A percentile compares a stretch with the other conserved stretches of the same genome.
Evolutionary conservation across 768 basidiomycete species (phyloP).

Genomic region (Cystobasidiopsis lactophilus): DNA sequence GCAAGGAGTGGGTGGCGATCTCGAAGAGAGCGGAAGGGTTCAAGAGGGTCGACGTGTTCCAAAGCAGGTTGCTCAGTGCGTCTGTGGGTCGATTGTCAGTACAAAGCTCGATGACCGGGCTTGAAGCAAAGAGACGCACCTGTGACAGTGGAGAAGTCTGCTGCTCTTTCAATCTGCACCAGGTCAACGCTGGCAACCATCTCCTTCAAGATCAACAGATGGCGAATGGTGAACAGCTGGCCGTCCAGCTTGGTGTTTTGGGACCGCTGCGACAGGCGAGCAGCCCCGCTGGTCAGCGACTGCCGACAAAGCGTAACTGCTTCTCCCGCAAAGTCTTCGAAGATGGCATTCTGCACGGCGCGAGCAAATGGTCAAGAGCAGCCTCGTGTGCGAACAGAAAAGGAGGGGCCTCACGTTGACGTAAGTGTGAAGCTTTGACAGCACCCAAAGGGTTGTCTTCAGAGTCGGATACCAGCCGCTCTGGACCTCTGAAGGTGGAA

Average conservation of each 20-base stretch:
- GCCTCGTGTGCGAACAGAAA: not conserved
- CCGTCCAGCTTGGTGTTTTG: constrained; percentile 41
- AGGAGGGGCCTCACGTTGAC: constrained; percentile 44
- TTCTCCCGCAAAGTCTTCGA: constrained; percentile 89
- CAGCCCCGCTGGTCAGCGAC: constrained; percentile 52
- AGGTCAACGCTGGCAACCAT: constrained; percentile 54
- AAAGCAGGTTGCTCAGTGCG: constrained; percentile 4
- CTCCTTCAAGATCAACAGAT: constrained; percentile 79
- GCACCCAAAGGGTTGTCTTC: constrained; percentile 69
- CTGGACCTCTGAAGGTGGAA: constrained; percentile 48
- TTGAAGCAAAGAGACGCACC: constrained; percentile 26
- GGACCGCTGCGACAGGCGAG: constrained; percentile 33
- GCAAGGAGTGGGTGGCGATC: constrained; percentile 11
- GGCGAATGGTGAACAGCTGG: constrained; percentile 67
- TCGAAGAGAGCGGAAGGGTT: constrained; percentile 15
- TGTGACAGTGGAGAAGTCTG: constrained; percentile 35
- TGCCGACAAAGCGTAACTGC: constrained; percentile 59
- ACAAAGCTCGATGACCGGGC: no score
- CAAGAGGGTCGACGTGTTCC: constrained; percentile 9
- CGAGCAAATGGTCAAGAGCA: not conserved
- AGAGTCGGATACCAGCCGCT: constrained; percentile 85
- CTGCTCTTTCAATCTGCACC: constrained; percentile 31
- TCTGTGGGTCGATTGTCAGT: not conserved
- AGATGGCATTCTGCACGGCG: constrained; percentile 54
- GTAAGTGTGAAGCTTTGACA: constrained; percentile 70